Conservation (phyloP, 2,329 filamentous ascomycete genomes). For the Beauveria pseudobassiana region DNA sequence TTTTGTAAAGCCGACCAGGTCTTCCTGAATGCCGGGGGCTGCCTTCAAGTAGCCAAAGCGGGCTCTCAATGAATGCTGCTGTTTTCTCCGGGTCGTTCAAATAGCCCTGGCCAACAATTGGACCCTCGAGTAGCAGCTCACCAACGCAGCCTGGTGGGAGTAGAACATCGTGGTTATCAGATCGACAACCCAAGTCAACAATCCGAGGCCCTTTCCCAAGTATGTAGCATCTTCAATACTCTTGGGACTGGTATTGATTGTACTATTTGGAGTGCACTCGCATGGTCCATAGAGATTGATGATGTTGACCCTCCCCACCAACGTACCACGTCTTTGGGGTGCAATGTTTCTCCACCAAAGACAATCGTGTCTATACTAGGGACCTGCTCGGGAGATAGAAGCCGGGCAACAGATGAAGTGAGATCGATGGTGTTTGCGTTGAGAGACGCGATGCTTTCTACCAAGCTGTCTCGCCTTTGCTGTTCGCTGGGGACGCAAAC, state of each 20-base stretch:
- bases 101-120: constrained; percentile 33
- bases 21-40: background rate
- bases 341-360: background rate
- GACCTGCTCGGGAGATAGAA: background rate
- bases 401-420: background rate
- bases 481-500: background rate
- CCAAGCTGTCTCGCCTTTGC: background rate
- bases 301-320: background rate
- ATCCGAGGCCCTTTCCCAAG: background rate
- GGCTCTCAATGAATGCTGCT: constrained; percentile 17
- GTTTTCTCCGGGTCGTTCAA: constrained; percentile 33
- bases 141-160: constrained; percentile 24
- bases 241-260: background rate
- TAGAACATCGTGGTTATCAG: constrained; percentile 12
- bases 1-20: background rate
- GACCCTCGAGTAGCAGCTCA: constrained; percentile 23
- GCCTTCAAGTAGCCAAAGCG: constrained; percentile 13
- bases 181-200: background rate
- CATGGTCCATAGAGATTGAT: background rate
- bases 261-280: background rate
- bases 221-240: background rate
- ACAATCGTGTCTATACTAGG: background rate
- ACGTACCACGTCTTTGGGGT: background rate
- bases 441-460: background rate
- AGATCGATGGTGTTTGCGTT: background rate